Evolutionary conservation across 129 eudicot species (phyloP).

Genomic region (Helichrysum umbraculigerum): DNA sequence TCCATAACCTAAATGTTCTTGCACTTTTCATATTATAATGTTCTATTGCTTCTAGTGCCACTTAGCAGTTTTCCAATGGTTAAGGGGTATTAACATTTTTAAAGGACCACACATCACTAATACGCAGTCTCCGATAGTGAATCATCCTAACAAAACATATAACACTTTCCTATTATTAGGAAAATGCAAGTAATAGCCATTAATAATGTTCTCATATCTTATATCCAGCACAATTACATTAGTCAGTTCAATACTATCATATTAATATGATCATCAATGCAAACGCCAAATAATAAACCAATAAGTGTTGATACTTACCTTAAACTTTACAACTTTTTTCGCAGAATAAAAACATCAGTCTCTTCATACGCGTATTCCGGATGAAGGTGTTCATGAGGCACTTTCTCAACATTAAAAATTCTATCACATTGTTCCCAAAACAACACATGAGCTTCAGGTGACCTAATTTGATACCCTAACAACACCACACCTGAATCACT

Average conservation of each 20-base stretch:
- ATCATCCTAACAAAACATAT: no score
- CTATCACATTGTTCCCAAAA: conserved; percentile 74
- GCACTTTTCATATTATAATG: neutral
- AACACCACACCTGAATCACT: conserved; percentile 66
- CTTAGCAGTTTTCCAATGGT: neutral
- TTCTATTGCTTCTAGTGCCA: neutral
- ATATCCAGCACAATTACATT: neutral
- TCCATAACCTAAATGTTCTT: neutral
- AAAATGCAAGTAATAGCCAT: neutral
- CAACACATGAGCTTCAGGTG: conserved; percentile 75
- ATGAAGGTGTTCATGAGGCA: conserved; percentile 79
- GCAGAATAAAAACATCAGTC: conserved; percentile 65
- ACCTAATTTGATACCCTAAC: conserved; percentile 84
- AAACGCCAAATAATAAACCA: neutral
- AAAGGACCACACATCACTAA: no score
- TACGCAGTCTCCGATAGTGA: no score
- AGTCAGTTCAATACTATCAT: neutral
- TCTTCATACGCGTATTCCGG: conserved; percentile 83
- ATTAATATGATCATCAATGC: neutral
- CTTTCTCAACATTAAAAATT: conserved; percentile 61
- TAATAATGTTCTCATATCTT: neutral
- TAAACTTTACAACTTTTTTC: conserved; percentile 53
- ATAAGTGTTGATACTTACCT: conserved; percentile 15
- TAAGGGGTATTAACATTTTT: neutral
- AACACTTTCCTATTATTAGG: no score